Base-by-base conservation (phyloP, 208 protist genomes). In the Tritrichomonas foetus region DNA sequence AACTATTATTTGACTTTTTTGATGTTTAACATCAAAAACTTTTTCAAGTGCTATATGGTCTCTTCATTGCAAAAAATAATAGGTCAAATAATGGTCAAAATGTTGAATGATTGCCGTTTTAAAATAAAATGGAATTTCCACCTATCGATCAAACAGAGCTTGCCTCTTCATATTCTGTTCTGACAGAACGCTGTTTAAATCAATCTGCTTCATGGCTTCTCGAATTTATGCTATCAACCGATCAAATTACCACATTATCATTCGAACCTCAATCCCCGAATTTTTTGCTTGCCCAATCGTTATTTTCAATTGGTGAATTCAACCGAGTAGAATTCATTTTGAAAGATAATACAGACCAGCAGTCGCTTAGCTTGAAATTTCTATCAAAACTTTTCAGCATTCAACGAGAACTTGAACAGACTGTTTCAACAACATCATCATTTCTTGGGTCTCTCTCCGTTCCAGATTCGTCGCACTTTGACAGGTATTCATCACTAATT, bases 161-260 rank as follows among this genome's bases (percentile, higher is more conserved):
- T 33, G 20, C 30, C 2, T 57, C 53, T 57, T 13, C 78, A 33
- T 89, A 89, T 57, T 57, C 39, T 0, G 47, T 47, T 27, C 36
- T 89, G 16, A 14, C 44, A 20, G 33, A 25, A 0, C 8, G 78
- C 0, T 89, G 78, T 33, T 20, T 89, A 20, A 57, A 14, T 27
- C 78, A 89, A 57, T 47, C n/a, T 16, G 44, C 78, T 33, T 53
- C 78, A 33, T 89, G 78, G 78, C 27, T 89, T 61, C 47, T 89
- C 22, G 78, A 89, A 20, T 89, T 89, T 36, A 22, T 89, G 39
- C 33, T 57, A 39, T 41, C 33, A 61, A 13, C 27, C 1, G 47
- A 13, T 27, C 20, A 14, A 33, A 36, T 57, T 39, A 1, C 27
- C 0, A 89, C 25, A 22, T 39, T 89, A 57, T 33, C 41, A 33